Conservation (phyloP, 2,329 filamentous ascomycete genomes). For the Fusarium sp. region DNA sequence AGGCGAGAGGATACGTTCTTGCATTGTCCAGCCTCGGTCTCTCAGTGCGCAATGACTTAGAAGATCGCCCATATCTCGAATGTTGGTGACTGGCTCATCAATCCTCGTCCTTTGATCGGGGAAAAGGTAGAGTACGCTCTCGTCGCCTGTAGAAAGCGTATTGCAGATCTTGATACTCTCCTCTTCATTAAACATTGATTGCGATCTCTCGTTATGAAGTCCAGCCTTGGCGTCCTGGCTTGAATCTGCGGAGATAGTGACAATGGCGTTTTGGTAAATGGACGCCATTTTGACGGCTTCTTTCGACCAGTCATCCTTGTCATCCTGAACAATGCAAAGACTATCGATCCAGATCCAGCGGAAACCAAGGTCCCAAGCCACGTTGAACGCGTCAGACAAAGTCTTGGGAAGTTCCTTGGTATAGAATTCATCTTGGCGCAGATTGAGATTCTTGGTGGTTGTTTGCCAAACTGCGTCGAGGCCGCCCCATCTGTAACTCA, state of each 20-base stretch:
- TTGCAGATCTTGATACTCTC: neutral
- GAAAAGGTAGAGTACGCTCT: neutral
- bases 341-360: conserved; percentile 8
- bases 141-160: neutral
- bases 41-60: neutral
- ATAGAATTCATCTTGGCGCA: neutral
- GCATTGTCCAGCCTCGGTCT: conserved; percentile 2
- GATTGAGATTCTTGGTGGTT: neutral
- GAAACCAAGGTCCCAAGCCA: neutral
- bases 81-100: neutral
- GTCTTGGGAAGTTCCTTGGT: neutral
- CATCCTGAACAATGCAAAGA: conserved; percentile 5
- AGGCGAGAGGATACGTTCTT: neutral
- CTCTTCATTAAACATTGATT: neutral
- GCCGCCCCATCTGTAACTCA: conserved; percentile 11
- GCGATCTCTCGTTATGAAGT: neutral
- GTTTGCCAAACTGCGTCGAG: conserved; percentile 10
- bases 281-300: conserved; percentile 14
- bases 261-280: conserved; percentile 8
- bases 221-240: neutral
- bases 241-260: neutral
- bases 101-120: neutral
- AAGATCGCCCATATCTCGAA: neutral
- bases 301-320: neutral
- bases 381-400: neutral